phyloP scores from a whole-genome alignment of 225 moss, liverwort and hornwort genomes.

The Sphagnum tenellum region DNA sequence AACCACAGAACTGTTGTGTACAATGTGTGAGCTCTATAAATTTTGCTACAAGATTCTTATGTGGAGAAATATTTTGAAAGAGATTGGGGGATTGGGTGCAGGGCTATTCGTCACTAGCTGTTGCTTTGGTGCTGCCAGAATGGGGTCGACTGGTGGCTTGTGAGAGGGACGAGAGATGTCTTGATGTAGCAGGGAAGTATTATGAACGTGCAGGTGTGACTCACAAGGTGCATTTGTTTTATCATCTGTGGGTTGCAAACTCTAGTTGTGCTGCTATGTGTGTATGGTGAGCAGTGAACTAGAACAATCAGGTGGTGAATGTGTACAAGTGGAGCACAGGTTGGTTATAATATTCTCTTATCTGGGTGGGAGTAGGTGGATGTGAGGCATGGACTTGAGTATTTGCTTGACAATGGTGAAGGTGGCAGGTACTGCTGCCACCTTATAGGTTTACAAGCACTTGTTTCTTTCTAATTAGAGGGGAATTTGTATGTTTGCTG shows the following conservation, averaged over 20 bases:
- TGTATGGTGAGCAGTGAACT: not conserved
- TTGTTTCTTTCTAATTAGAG: too few species aligned
- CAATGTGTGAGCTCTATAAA: too few species aligned
- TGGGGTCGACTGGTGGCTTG: conserved; percentile 83
- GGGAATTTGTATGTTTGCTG: too few species aligned
- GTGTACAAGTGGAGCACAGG: too few species aligned
- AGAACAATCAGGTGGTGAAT: too few species aligned
- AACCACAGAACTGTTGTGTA: too few species aligned
- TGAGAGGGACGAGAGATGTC: conserved; percentile 64
- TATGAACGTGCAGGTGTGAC: conserved; percentile 72
- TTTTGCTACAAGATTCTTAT: too few species aligned
- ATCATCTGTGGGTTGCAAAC: not conserved
- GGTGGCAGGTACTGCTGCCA: conserved; percentile 51
- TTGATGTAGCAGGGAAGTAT: conserved; percentile 65
- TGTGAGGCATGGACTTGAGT: conserved; percentile 64
- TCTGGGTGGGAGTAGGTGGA: conserved; percentile 43
- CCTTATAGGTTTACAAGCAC: too few species aligned
- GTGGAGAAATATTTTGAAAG: too few species aligned
- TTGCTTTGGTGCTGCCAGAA: conserved; percentile 90
- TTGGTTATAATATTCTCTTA: too few species aligned
- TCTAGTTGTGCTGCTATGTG: not conserved
- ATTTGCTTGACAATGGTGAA: conserved; percentile 60
- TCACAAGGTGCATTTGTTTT: conserved; percentile 47
- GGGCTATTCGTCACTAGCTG: conserved; percentile 96
- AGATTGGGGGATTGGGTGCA: conserved; percentile 16